These are phyloP conservation scores for Komagataella phaffii DNA, from an alignment of 805 yeast species.

Conservation along the genomic window DNA sequence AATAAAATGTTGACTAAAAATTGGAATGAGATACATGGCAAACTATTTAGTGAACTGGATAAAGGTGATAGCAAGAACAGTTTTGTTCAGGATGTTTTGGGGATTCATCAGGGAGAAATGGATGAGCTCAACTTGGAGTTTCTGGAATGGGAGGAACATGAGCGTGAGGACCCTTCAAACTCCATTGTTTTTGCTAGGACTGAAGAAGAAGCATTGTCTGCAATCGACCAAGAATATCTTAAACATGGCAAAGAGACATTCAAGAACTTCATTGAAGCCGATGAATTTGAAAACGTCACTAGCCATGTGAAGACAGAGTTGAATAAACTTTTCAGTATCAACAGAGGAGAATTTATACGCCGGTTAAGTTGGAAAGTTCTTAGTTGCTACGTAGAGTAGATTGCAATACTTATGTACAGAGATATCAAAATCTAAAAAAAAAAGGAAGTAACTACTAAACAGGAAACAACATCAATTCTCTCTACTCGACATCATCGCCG, in stretches of 20 bases:
- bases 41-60: constrained; percentile 14
- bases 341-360: neutral
- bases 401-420: neutral
- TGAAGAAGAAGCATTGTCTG: neutral
- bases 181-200: neutral
- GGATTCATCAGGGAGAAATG: constrained; percentile 20
- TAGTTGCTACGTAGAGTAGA: neutral
- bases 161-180: neutral
- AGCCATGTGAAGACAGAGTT: constrained; percentile 4
- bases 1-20: constrained; percentile 16
- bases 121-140: constrained; percentile 27
- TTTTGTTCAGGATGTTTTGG: constrained; percentile 4
- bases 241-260: neutral
- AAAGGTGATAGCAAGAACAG: neutral
- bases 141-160: constrained; percentile 6
- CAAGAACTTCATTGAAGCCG: constrained; percentile 1
- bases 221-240: neutral
- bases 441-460: neutral
- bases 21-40: constrained; percentile 31
- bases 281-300: constrained; percentile 11
- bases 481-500: neutral
- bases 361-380: neutral
- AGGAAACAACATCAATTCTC: neutral
- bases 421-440: neutral
- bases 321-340: neutral